phyloP scores from a whole-genome alignment of 495 filamentous ascomycete genomes.

The Tuber aestivum region DNA sequence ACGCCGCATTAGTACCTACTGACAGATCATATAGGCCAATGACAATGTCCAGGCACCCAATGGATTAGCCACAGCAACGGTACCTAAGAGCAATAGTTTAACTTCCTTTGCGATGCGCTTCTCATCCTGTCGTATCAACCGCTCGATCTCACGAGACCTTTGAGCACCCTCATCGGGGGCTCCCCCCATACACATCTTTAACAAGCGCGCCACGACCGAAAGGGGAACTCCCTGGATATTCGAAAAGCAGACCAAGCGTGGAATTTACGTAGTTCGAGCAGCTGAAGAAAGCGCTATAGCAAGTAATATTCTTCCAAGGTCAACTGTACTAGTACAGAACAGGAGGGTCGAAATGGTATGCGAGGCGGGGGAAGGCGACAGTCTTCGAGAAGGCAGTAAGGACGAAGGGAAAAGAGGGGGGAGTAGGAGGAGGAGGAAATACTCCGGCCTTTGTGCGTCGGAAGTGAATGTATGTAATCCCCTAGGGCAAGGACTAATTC shows the following conservation, averaged over 20 bases:
- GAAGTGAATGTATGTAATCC: slow-evolving; percentile 17
- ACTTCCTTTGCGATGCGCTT: slow-evolving; percentile 72
- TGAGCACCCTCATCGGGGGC: slow-evolving; percentile 48
- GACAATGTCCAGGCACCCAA: background rate
- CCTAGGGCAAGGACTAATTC: slow-evolving; percentile 25
- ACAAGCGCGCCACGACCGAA: slow-evolving; percentile 41
- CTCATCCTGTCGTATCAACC: slow-evolving; percentile 70
- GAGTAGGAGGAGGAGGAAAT: slow-evolving; percentile 25
- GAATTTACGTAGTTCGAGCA: background rate
- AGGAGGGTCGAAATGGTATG: slow-evolving; percentile 13
- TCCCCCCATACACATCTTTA: slow-evolving; percentile 61
- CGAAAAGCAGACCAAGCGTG: background rate
- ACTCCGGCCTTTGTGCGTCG: slow-evolving; percentile 28
- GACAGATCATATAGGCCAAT: slow-evolving; percentile 11
- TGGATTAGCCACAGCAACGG: slow-evolving; percentile 32
- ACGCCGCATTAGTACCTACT: background rate
- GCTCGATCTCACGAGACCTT: slow-evolving; percentile 63
- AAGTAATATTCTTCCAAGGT: slow-evolving; percentile 15
- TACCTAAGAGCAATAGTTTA: slow-evolving; percentile 78
- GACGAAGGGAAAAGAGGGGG: slow-evolving; percentile 27
- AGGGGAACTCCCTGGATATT: background rate
- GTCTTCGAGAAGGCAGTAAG: slow-evolving; percentile 15
- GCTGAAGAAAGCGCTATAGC: background rate
- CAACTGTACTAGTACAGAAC: background rate
- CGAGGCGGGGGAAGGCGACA: slow-evolving; percentile 8